A percentile compares a stretch with the other conserved stretches of the same genome.
Evolutionary conservation across 805 yeast species (phyloP).

Genomic region (Deakozyma indianensis): DNA sequence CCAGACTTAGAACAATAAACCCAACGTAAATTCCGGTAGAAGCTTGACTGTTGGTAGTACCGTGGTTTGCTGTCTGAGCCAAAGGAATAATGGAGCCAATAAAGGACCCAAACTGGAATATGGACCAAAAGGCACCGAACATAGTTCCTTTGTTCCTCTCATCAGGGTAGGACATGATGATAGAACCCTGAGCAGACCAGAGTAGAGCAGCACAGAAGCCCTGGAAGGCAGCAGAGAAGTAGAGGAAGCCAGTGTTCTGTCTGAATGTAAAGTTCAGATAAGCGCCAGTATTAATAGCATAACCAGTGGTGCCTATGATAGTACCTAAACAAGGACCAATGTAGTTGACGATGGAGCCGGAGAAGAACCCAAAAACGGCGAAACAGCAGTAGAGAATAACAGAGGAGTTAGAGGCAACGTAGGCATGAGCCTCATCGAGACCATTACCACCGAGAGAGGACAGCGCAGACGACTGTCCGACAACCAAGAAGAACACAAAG

Average conservation of each 20-base stretch:
- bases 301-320: conserved; percentile 32
- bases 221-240: conserved; percentile 42
- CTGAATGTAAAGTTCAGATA: conserved; percentile 30
- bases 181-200: conserved; percentile 48
- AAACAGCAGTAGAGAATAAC: conserved; percentile 41
- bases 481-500: conserved; percentile 34
- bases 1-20: conserved; percentile 35
- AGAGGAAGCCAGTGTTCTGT: conserved; percentile 34
- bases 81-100: conserved; percentile 47
- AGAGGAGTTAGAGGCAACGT: conserved; percentile 32
- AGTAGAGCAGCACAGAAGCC: conserved; percentile 41
- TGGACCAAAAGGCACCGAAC: conserved; percentile 43
- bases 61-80: conserved; percentile 30
- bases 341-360: conserved; percentile 39
- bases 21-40: conserved; percentile 38
- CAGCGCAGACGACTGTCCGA: conserved; percentile 39
- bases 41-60: conserved; percentile 21
- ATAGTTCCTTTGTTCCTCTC: conserved; percentile 39
- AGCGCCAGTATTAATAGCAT: conserved; percentile 31
- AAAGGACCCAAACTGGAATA: conserved; percentile 48
- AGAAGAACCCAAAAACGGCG: conserved; percentile 42
- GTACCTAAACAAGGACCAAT: conserved; percentile 31
- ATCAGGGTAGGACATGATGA: conserved; percentile 41
- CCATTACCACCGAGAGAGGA: conserved; percentile 38
- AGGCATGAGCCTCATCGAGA: conserved; percentile 2